Percentiles rank a stretch among this genome's conserved stretches.
Evolutionary conservation across 1,284 basidiomycete species (phyloP).

Genomic region (Rhizoctonia solani): DNA sequence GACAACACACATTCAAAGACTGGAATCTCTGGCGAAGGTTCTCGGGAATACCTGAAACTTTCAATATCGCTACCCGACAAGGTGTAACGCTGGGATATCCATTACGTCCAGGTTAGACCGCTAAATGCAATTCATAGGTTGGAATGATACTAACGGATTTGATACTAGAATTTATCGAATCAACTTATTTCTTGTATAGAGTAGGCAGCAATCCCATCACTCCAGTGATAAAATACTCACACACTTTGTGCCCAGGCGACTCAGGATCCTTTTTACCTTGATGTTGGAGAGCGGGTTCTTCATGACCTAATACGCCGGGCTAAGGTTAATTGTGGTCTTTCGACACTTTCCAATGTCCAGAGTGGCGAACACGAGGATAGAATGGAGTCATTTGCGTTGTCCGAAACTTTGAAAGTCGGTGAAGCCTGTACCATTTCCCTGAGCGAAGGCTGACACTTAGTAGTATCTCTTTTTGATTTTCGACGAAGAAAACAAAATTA

Average conservation of each 20-base stretch:
- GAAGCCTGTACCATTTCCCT: slow-evolving; percentile 8
- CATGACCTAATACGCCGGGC: slow-evolving; percentile 72
- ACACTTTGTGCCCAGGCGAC: slow-evolving; percentile 67
- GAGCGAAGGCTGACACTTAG: slow-evolving; percentile 8
- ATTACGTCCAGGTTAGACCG: slow-evolving; percentile 72
- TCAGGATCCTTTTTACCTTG: slow-evolving; percentile 85
- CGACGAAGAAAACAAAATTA: slow-evolving; percentile 78
- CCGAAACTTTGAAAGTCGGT: slow-evolving; percentile 84
- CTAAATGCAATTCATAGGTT: neutral
- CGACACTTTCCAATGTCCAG: slow-evolving; percentile 77
- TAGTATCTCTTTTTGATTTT: slow-evolving; percentile 92
- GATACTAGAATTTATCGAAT: slow-evolving; percentile 80
- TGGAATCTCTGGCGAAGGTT: slow-evolving; percentile 89
- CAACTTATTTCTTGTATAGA: slow-evolving; percentile 90
- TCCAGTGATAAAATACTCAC: slow-evolving; percentile 18
- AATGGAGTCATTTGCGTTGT: slow-evolving; percentile 92
- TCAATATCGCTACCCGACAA: slow-evolving; percentile 72
- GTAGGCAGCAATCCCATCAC: slow-evolving; percentile 51
- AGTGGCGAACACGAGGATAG: slow-evolving; percentile 83
- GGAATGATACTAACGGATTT: slow-evolving; percentile 8
- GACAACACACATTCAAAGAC: slow-evolving; percentile 63
- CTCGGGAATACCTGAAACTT: slow-evolving; percentile 87
- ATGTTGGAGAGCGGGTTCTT: slow-evolving; percentile 84
- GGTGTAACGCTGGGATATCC: slow-evolving; percentile 84
- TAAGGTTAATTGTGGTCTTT: slow-evolving; percentile 83